Evolutionary conservation across 2,329 filamentous ascomycete species (phyloP), one percentile per base, ranked within the genome.

Genomic region (Dothistroma septosporum): DNA sequence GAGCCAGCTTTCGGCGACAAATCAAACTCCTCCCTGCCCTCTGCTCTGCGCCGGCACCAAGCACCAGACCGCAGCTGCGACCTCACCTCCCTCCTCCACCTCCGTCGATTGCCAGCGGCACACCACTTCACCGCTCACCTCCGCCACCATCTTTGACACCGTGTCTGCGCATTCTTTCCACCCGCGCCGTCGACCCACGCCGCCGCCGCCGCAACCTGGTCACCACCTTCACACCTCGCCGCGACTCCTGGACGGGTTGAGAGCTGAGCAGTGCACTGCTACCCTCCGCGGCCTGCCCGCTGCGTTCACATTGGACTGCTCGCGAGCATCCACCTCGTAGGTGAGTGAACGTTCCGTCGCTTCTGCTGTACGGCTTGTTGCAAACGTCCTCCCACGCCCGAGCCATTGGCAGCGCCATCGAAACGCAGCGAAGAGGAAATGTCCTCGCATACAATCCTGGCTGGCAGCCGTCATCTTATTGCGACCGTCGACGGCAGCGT

Each of bases 11-110:
- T 32, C 55, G 41, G 22, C 37, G 31, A 44, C 55, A 57, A 57
- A 33, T 47, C 55, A 47, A 12, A 57, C 41, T 53, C 37, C 52
- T 57, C 55, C 55, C 44, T 57, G 44, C 55, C 37, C 37, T 44
- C 37, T 44, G 37, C 37, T 44, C 37, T 44, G 37, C 37, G 37
- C 37, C 28, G 41, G 55, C 55, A 33, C 37, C 37, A 32, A 28
- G 24, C 55, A 57, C 46, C 50, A 33, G 16, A 53, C 55, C 55
- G 46, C 44, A 57, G 41, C 55, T 57, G 37, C 37, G 37, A 44
- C 37, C 37, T 44, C 37, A 44, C 37, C 55, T 49, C 41, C 12
- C 55, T 16, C 21, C 44, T 47, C 14, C 55, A 48, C 41, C 41
- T 44, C 41, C 55, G 22, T 47, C 41, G 41, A 57, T 24, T 33